Evolutionary conservation across 441 rosid genomes (phyloP), one percentile per base, ranked within the genome.

Genomic region (Aquilaria agallochum): DNA sequence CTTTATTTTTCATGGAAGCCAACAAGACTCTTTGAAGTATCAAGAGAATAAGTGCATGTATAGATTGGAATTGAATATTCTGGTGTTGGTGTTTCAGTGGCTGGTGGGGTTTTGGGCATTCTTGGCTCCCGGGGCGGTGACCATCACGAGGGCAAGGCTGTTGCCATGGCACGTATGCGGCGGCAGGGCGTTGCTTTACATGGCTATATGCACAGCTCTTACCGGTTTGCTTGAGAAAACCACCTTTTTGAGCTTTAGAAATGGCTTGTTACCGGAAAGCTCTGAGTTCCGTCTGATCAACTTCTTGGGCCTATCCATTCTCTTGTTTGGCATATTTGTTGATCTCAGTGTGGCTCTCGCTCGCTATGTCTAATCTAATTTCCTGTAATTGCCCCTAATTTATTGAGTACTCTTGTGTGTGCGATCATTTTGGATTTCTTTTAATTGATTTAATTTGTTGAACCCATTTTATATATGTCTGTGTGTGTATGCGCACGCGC

Each of bases 321-420:
- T 95, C 50, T 82, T 95, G 53, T 95, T 88, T 3, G 96, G 95
- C 64, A 72, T 88, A 11, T 85, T 84, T 53, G 91, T 86, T 32
- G 97, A 95, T 59, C 79, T 87, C 62, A 81, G 96, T 34, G 82
- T 92, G 40, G 75, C 85, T 31, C 85, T 95, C 57, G 88, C 88
- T 14, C 96, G 87, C 57, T 83, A 82, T 59, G 74, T 67, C 3
- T 87, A 72, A 84, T 34, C n/a, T 44, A 14, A 31, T 9, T 33
- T 10, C 0, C 5, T 47, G 7, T 56, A 10, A 13, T 20, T 20
- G 68, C 15, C 32, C 32, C 27, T 9, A n/a, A 2, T 7, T 15
- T 20, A 31, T 53, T 44, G 13, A 15, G 34, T 49, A 5, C 30
- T 51, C 13, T 2, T 4, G 2, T 34, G 53, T 54, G 53, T 45